These are phyloP conservation scores for Pythium periplocum DNA, from an alignment of 352 stramenopile genomes.

Conservation along the genomic window DNA sequence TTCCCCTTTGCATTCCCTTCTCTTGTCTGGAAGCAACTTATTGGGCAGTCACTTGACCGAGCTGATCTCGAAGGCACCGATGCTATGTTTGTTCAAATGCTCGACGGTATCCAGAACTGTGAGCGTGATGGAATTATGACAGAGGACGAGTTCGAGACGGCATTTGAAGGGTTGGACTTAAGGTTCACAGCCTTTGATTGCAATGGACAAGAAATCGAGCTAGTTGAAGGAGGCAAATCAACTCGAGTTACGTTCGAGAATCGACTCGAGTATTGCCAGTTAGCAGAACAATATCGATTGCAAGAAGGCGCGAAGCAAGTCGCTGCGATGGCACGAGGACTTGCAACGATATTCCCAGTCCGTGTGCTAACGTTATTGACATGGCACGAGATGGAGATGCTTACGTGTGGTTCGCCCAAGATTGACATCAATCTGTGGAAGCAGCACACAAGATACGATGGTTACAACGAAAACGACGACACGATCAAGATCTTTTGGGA, in stretches of 20 bases:
- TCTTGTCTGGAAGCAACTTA: constrained; percentile 92
- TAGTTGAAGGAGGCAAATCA: constrained; percentile 63
- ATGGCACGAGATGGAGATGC: constrained; percentile 89
- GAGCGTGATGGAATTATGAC: constrained; percentile 78
- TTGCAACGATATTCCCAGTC: constrained; percentile 80
- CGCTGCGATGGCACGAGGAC: constrained; percentile 69
- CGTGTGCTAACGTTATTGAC: constrained; percentile 87
- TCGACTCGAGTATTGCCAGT: constrained; percentile 74
- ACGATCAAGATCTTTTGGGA: constrained; percentile 89
- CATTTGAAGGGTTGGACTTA: constrained; percentile 74
- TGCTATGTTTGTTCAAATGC: constrained; percentile 86
- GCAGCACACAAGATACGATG: constrained; percentile 87
- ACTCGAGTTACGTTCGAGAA: constrained; percentile 81
- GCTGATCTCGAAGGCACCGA: constrained; percentile 88
- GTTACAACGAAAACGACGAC: constrained; percentile 75
- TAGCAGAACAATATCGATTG: constrained; percentile 79
- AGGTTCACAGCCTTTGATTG: constrained; percentile 81
- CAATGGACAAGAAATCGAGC: constrained; percentile 77
- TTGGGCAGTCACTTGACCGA: constrained; percentile 68
- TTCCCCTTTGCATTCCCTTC: constrained; percentile 91
- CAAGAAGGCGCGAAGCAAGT: constrained; percentile 68
- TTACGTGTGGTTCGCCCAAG: constrained; percentile 88
- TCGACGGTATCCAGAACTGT: constrained; percentile 83
- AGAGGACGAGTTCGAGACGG: constrained; percentile 68
- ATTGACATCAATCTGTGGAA: constrained; percentile 88